phyloP scores from a whole-genome alignment of 2,329 filamentous ascomycete species.

The Grosmannia clavigera region DNA sequence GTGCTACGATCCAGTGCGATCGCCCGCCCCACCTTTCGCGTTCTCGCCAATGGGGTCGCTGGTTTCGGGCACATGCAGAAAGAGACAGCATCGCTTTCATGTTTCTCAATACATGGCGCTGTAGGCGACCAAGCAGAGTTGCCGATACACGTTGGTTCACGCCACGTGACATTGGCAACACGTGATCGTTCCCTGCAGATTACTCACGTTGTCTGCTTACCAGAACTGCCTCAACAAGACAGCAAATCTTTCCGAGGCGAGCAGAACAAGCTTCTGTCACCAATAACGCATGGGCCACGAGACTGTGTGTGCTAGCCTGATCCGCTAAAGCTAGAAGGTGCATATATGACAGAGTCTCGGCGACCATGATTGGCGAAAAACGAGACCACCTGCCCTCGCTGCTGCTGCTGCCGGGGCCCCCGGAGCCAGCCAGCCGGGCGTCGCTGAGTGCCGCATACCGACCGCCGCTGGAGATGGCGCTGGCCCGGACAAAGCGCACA shows the following conservation, averaged over 20 bases:
- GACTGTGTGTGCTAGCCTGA: neutral
- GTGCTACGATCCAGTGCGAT: neutral
- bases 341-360: no score
- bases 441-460: constrained; percentile 48
- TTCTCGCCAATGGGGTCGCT: neutral
- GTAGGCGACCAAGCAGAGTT: no score
- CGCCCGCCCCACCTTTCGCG: neutral
- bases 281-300: neutral
- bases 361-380: neutral
- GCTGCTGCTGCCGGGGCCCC: constrained; percentile 52
- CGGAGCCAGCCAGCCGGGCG: constrained; percentile 37
- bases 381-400: constrained; percentile 30
- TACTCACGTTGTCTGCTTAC: neutral
- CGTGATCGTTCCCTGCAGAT: neutral
- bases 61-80: neutral
- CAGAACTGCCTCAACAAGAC: neutral
- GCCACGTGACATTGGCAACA: neutral
- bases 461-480: constrained; percentile 40
- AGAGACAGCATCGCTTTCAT: neutral
- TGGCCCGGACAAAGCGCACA: constrained; percentile 33
- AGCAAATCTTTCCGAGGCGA: neutral
- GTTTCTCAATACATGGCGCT: no score
- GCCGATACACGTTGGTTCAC: no score
- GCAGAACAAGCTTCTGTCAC: neutral
- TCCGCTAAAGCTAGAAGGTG: neutral